Evolutionary conservation across 148 eudicot species (phyloP).

Genomic region (Vaccinium corymbosum): DNA sequence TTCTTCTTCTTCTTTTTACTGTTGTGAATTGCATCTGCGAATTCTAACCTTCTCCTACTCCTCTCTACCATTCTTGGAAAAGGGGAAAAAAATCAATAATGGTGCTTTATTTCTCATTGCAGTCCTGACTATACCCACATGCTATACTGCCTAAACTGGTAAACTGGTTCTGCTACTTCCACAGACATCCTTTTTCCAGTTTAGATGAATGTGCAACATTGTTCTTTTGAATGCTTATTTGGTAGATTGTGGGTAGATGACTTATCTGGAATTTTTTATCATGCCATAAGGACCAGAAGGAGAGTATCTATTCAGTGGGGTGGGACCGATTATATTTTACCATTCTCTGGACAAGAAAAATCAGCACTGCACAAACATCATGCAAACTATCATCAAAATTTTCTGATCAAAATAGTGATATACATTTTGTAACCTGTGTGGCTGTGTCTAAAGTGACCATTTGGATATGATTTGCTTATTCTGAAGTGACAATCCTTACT

Average conservation of each 20-base stretch:
- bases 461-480: not conserved
- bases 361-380: not conserved
- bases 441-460: not conserved
- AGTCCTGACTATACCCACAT: slow-evolving; percentile 27
- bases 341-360: not conserved
- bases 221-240: slow-evolving; percentile 10
- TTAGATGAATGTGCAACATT: not conserved
- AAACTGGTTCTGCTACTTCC: slow-evolving; percentile 15
- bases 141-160: slow-evolving; percentile 13
- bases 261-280: not conserved
- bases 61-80: not conserved
- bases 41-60: not conserved
- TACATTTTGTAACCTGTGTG: not conserved
- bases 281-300: not conserved
- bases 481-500: not conserved
- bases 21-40: not conserved
- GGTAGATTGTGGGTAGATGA: not conserved
- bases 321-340: not conserved
- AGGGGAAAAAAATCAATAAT: not conserved
- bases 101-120: slow-evolving; percentile 14
- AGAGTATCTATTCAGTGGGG: not conserved
- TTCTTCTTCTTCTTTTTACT: not conserved
- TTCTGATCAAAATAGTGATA: not conserved
- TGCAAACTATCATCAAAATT: not conserved
- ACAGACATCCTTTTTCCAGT: slow-evolving; percentile 11